Evolutionary conservation across 1,284 basidiomycete species (phyloP).

Genomic region (Earliella scabrosa): DNA sequence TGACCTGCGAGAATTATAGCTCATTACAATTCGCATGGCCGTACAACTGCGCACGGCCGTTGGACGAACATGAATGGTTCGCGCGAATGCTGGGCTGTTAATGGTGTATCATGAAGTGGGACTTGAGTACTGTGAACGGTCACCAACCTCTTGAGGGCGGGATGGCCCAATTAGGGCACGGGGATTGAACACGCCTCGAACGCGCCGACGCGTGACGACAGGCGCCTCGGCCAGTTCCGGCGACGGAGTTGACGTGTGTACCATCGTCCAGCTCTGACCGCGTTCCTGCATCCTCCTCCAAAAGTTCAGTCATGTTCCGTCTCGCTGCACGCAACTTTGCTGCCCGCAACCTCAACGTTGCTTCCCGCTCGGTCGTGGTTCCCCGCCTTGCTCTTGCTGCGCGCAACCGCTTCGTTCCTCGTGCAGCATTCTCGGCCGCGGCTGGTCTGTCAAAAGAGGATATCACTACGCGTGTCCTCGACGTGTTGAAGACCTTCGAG

Average conservation of each 20-base stretch:
- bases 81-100: no score
- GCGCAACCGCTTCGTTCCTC: constrained; percentile 38
- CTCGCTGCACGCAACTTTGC: constrained; percentile 41
- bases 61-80: no score
- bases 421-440: constrained; percentile 77
- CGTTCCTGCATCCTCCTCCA: constrained; percentile 13
- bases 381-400: constrained; percentile 33
- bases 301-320: constrained; percentile 44
- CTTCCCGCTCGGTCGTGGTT: constrained; percentile 17
- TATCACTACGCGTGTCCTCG: constrained; percentile 84
- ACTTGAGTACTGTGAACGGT: no score
- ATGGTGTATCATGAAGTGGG: no score
- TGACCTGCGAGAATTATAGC: no score
- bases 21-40: no score
- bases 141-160: no score
- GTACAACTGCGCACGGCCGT: no score
- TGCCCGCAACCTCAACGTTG: constrained; percentile 32
- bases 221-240: constrained; percentile 22
- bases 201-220: constrained; percentile 1
- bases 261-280: constrained; percentile 13
- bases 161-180: constrained; percentile 1
- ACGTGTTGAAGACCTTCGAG: constrained; percentile 94
- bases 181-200: not conserved
- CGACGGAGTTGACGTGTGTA: constrained; percentile 24
- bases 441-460: constrained; percentile 75